These are phyloP conservation scores for Pascua sp. DNA, from an alignment of 1,284 basidiomycete genomes.

Conservation along the genomic window DNA sequence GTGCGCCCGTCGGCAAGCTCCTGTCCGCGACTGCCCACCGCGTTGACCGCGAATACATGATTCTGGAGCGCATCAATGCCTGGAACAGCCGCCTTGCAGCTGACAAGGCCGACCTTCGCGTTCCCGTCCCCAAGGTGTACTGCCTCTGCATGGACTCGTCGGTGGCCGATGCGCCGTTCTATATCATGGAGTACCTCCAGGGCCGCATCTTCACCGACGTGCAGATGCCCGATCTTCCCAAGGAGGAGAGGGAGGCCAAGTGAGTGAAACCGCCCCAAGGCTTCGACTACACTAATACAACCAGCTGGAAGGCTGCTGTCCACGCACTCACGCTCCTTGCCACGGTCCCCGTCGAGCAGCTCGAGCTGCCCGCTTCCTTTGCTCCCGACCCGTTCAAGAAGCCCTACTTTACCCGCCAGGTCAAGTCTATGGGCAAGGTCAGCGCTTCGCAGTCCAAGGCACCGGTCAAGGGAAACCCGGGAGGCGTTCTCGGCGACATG, in stretches of 20 bases:
- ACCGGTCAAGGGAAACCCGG: conserved; percentile 52
- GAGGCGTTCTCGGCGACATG: conserved; percentile 39
- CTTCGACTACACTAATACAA: neutral
- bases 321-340: conserved; percentile 72
- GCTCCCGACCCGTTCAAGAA: conserved; percentile 60
- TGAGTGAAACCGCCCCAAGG: conserved; percentile 41
- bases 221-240: conserved; percentile 64
- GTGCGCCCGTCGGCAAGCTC: conserved; percentile 83
- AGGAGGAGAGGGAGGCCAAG: conserved; percentile 67
- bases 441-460: conserved; percentile 71
- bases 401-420: conserved; percentile 87
- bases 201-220: conserved; percentile 89
- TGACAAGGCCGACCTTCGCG: conserved; percentile 38
- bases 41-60: conserved; percentile 84
- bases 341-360: conserved; percentile 62
- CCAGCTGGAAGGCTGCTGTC: conserved; percentile 73
- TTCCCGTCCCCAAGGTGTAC: conserved; percentile 83
- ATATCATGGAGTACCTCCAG: conserved; percentile 90
- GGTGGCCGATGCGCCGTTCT: conserved; percentile 88
- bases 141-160: conserved; percentile 71
- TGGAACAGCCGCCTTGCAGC: conserved; percentile 56
- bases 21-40: conserved; percentile 88
- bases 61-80: conserved; percentile 70
- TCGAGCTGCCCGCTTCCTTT: conserved; percentile 69
- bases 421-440: conserved; percentile 75